Percentiles rank a stretch among this genome's conserved stretches.
phyloP scores from a whole-genome alignment of 2,329 filamentous ascomycete genomes.

The Neofusicoccum umdonicola region DNA sequence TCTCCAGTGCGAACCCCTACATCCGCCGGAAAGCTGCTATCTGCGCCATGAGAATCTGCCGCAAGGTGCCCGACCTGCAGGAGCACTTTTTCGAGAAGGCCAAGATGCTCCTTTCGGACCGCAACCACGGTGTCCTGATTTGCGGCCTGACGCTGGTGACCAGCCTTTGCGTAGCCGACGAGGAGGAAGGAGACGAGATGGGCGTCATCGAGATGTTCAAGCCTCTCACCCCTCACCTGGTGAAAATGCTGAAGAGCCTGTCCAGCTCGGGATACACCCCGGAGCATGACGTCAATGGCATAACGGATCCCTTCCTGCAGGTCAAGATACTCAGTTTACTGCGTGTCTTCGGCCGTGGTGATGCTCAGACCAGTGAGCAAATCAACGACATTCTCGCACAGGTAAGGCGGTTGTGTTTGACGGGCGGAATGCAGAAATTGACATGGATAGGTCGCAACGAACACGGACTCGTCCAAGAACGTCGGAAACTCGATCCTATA shows the following conservation, averaged over 20 bases:
- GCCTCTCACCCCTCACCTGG: conserved; percentile 77
- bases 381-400: conserved; percentile 98
- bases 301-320: conserved; percentile 95
- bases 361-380: conserved; percentile 85
- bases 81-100: conserved; percentile 97
- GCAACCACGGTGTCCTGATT: conserved; percentile 92
- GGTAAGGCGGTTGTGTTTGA: conserved; percentile 25
- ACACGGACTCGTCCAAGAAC: conserved; percentile 97
- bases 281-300: conserved; percentile 96
- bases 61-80: conserved; percentile 94
- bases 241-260: conserved; percentile 86
- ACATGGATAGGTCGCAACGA: conserved; percentile 71
- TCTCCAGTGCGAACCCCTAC: conserved; percentile 96
- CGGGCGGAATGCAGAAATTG: conserved; percentile 14
- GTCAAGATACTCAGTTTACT: conserved; percentile 91
- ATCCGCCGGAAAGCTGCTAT: conserved; percentile 94
- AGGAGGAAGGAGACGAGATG: conserved; percentile 86
- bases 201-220: conserved; percentile 89
- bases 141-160: conserved; percentile 89
- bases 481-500: conserved; percentile 98
- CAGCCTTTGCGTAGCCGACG: conserved; percentile 91
- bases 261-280: conserved; percentile 95
- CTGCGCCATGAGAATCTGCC: conserved; percentile 98
- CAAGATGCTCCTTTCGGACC: conserved; percentile 79
- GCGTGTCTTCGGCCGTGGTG: conserved; percentile 80